These are phyloP conservation scores for Aspergillus sp. DNA, from an alignment of 2,329 filamentous ascomycete species.

Conservation along the genomic window DNA sequence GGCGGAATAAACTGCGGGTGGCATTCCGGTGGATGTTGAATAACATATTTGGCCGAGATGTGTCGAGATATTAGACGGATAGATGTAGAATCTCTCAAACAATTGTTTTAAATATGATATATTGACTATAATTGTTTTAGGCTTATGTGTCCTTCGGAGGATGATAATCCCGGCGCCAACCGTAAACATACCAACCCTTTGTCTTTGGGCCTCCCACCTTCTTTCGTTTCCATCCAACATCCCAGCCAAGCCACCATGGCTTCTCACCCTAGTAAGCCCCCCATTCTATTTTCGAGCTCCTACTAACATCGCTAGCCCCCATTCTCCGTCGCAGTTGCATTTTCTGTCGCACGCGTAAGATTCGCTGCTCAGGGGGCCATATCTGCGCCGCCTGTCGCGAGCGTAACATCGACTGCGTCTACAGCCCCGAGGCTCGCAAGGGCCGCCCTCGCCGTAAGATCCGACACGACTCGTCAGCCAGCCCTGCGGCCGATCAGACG, in stretches of 20 bases:
- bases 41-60: conserved; percentile 44
- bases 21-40: conserved; percentile 45
- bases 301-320: background rate
- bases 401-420: conserved; percentile 8
- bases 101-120: no score
- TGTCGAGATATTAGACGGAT: conserved; percentile 38
- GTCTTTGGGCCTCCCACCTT: background rate
- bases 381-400: conserved; percentile 7
- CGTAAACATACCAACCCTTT: background rate
- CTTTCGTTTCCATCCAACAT: background rate
- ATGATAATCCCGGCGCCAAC: background rate
- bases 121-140: no score
- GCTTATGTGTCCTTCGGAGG: background rate
- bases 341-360: conserved; percentile 8
- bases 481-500: background rate
- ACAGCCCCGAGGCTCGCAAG: conserved; percentile 9
- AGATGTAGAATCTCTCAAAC: no score
- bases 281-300: background rate
- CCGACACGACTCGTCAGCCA: background rate
- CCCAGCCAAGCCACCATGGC: background rate
- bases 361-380: conserved; percentile 6
- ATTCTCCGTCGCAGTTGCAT: conserved; percentile 7
- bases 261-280: background rate
- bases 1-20: conserved; percentile 45
- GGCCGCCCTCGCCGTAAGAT: conserved; percentile 5